Percentiles rank a stretch among this genome's conserved stretches.
Evolutionary conservation across 2,329 filamentous ascomycete genomes (phyloP).

Genomic region (Colletotrichum falcatum): DNA sequence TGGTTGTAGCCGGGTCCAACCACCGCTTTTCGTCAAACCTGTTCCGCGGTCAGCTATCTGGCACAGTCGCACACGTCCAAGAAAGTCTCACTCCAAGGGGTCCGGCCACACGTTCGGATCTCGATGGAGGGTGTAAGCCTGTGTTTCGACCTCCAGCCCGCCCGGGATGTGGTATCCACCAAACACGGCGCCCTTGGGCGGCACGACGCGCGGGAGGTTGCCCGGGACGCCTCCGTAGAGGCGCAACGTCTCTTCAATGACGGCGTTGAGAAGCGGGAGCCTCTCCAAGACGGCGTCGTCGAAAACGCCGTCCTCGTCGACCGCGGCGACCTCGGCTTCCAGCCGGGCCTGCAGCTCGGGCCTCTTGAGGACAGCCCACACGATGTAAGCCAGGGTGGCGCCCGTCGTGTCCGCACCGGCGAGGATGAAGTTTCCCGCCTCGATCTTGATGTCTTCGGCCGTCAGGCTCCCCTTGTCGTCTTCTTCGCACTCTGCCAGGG

Average conservation of each 20-base stretch:
- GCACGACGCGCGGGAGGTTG: slow-evolving; percentile 55
- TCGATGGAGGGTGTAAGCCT: slow-evolving; percentile 61
- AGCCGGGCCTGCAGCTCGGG: slow-evolving; percentile 49
- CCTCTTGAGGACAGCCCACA: slow-evolving; percentile 54
- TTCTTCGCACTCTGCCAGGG: slow-evolving; percentile 20
- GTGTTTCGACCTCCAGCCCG: slow-evolving; percentile 54
- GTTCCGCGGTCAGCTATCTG: background rate
- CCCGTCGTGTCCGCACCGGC: slow-evolving; percentile 66
- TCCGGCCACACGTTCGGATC: slow-evolving; percentile 55
- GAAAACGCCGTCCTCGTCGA: slow-evolving; percentile 42
- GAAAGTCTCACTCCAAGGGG: slow-evolving; percentile 46
- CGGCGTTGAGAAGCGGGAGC: slow-evolving; percentile 55
- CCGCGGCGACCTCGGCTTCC: slow-evolving; percentile 48
- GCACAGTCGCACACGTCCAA: too few species aligned
- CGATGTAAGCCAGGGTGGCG: slow-evolving; percentile 60
- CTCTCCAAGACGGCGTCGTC: slow-evolving; percentile 49
- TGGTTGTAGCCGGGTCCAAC: background rate
- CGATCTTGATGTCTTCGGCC: slow-evolving; percentile 51
- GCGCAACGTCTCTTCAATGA: slow-evolving; percentile 60
- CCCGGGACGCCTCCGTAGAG: slow-evolving; percentile 55
- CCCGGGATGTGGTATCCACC: slow-evolving; percentile 54
- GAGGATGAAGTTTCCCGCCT: slow-evolving; percentile 59
- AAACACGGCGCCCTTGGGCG: slow-evolving; percentile 53
- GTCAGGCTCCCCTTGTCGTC: slow-evolving; percentile 13
- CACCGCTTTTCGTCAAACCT: slow-evolving; percentile 28